Evolutionary conservation across 2,329 filamentous ascomycete genomes (phyloP).

Genomic region (Grosmannia serpens): DNA sequence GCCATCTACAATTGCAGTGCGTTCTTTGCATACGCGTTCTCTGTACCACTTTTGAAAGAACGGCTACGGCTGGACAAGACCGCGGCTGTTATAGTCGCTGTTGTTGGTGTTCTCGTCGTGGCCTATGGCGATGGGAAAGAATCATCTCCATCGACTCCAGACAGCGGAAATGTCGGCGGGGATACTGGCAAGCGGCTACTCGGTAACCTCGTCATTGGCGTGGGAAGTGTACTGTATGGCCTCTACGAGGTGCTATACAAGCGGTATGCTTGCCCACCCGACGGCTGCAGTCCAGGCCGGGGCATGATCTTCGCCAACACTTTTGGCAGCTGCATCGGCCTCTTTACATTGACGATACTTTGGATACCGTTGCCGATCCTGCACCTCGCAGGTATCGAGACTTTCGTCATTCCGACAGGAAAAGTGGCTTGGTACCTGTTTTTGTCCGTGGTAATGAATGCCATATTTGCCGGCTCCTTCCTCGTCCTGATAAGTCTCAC

Average conservation of each 20-base stretch:
- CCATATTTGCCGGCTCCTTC: constrained; percentile 85
- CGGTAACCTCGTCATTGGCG: constrained; percentile 85
- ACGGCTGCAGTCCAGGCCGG: constrained; percentile 72
- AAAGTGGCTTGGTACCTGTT: constrained; percentile 69
- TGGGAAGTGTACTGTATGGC: constrained; percentile 85
- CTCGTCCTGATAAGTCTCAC: constrained; percentile 87
- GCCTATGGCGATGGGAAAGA: constrained; percentile 69
- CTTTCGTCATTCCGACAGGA: constrained; percentile 69
- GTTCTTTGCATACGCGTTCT: constrained; percentile 97
- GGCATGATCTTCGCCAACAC: constrained; percentile 93
- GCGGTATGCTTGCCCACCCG: constrained; percentile 80
- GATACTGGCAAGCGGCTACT: constrained; percentile 53
- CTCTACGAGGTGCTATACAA: constrained; percentile 98
- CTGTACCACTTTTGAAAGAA: constrained; percentile 79
- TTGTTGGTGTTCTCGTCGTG: constrained; percentile 83
- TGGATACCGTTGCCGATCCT: constrained; percentile 88
- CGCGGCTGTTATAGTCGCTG: constrained; percentile 74
- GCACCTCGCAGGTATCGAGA: constrained; percentile 67
- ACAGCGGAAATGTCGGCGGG: constrained; percentile 16
- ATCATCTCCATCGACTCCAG: constrained; percentile 19
- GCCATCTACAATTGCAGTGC: constrained; percentile 99
- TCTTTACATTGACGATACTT: constrained; percentile 74
- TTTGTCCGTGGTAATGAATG: constrained; percentile 76
- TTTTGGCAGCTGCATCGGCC: constrained; percentile 76
- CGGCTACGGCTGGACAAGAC: constrained; percentile 76